phyloP scores from a whole-genome alignment of 306 rosid genomes.

The Astragalus membranaceus region DNA sequence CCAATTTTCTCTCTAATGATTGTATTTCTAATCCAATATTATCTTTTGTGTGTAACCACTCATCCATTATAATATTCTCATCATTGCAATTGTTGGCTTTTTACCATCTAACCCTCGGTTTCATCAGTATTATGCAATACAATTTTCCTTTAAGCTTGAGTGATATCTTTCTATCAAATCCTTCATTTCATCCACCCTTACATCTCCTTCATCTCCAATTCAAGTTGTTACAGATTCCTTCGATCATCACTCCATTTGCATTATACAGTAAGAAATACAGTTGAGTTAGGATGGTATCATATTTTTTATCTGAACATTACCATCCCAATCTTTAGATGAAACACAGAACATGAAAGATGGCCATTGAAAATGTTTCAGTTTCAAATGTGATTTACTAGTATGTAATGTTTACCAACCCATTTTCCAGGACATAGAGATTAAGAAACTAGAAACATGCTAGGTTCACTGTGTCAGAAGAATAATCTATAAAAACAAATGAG shows the following conservation, averaged over 20 bases:
- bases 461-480: background rate
- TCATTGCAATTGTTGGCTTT: too few relatives aligned
- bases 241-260: background rate
- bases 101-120: too few relatives aligned
- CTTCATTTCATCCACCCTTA: background rate
- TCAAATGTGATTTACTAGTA: background rate
- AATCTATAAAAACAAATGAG: background rate
- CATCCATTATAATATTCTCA: background rate
- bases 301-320: background rate
- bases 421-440: background rate
- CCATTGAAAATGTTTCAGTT: background rate
- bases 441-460: background rate
- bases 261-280: background rate
- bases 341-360: background rate
- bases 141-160: background rate
- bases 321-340: background rate
- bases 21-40: background rate
- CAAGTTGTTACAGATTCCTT: background rate
- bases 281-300: background rate
- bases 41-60: too few relatives aligned
- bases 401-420: background rate
- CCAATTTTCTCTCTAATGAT: too few relatives aligned
- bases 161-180: background rate
- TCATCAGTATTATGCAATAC: too few relatives aligned
- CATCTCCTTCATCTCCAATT: background rate